These are phyloP conservation scores for Chrysoporthe cubensis DNA, from an alignment of 2,329 filamentous ascomycete genomes.

Conservation along the genomic window DNA sequence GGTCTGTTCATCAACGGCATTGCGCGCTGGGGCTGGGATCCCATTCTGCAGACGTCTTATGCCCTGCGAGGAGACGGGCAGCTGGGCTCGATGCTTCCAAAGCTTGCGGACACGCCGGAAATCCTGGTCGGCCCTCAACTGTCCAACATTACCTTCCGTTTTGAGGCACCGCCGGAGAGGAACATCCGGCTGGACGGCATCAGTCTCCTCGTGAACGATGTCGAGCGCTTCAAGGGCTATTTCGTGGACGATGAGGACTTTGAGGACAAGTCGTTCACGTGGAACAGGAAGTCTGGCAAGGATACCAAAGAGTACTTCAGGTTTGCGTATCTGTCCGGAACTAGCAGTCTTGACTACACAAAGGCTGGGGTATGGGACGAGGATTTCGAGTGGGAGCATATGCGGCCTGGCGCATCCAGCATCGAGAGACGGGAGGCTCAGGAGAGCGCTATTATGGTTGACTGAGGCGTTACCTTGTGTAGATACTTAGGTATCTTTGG, in stretches of 20 bases:
- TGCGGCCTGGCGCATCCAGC: conserved; percentile 64
- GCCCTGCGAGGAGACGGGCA: conserved; percentile 73
- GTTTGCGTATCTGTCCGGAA: conserved; percentile 74
- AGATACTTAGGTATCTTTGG: background rate
- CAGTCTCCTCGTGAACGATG: conserved; percentile 82
- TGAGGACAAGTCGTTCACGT: conserved; percentile 54
- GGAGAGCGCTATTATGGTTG: conserved; percentile 26
- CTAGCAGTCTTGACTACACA: conserved; percentile 69
- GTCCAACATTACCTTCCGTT: conserved; percentile 69
- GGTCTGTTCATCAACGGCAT: conserved; percentile 94
- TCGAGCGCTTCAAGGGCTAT: conserved; percentile 77
- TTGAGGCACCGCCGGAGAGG: conserved; percentile 51
- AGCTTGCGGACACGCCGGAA: conserved; percentile 47
- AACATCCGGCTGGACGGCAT: conserved; percentile 68
- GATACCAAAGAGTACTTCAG: conserved; percentile 72
- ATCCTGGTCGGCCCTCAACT: conserved; percentile 51
- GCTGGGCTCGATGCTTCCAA: conserved; percentile 64
- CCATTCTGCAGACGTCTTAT: conserved; percentile 79
- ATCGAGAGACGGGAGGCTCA: conserved; percentile 38
- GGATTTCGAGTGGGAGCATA: conserved; percentile 67
- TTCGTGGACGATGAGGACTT: conserved; percentile 58
- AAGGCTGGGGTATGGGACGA: conserved; percentile 72
- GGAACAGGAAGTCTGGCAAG: conserved; percentile 54
- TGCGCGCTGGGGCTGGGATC: conserved; percentile 91
- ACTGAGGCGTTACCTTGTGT: conserved; percentile 1